Evolutionary conservation across 106 monocot genomes (phyloP).

Genomic region (Allium cepa): DNA sequence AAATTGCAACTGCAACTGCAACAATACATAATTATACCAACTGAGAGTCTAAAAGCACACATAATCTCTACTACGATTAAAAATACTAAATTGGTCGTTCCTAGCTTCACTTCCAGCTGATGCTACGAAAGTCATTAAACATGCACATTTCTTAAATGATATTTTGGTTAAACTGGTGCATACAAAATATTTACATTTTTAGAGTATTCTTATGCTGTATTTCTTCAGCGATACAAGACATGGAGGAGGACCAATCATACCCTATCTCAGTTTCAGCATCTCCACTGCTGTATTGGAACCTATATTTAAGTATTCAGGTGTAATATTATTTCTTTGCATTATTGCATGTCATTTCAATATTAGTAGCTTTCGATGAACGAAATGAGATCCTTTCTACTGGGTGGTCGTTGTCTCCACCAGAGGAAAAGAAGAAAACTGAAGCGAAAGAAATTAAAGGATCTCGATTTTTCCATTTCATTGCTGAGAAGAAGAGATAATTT

Average conservation of each 20-base stretch:
- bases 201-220: background rate
- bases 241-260: constrained; percentile 78
- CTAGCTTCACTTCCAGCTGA: constrained; percentile 3
- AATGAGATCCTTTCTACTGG: constrained; percentile 61
- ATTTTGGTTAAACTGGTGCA: background rate
- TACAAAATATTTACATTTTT: background rate
- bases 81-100: background rate
- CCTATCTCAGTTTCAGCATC: constrained; percentile 91
- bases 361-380: constrained; percentile 45
- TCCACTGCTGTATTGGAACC: constrained; percentile 64
- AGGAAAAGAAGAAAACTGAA: constrained; percentile 30
- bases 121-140: background rate
- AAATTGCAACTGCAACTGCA: no score
- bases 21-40: background rate
- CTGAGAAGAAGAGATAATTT: constrained; percentile 27
- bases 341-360: constrained; percentile 4
- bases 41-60: background rate
- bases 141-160: no score
- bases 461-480: constrained; percentile 64
- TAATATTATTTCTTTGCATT: background rate
- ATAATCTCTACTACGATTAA: background rate
- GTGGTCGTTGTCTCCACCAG: constrained; percentile 67
- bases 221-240: constrained; percentile 78
- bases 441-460: constrained; percentile 32
- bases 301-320: constrained; percentile 75